These are phyloP conservation scores for Eremomyces bilateralis DNA, from an alignment of 495 filamentous ascomycete species.

Conservation along the genomic window DNA sequence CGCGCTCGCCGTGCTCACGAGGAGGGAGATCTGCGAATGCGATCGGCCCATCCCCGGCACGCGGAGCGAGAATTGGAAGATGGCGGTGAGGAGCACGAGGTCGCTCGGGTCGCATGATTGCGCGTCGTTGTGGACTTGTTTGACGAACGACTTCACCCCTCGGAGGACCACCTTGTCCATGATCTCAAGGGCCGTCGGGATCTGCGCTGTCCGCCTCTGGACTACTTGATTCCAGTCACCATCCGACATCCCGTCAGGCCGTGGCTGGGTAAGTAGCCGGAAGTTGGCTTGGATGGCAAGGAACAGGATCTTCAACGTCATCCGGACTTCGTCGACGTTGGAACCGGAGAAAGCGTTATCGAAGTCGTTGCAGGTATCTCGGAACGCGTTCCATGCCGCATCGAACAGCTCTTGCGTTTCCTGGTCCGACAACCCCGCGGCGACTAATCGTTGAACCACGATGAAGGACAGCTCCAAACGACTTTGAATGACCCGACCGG, in stretches of 20 bases:
- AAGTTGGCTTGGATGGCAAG: conserved; percentile 49
- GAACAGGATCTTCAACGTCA: conserved; percentile 66
- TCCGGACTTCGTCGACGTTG: conserved; percentile 55
- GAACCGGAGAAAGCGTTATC: conserved; percentile 34
- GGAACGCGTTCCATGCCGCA: conserved; percentile 45
- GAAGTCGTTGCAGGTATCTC: conserved; percentile 39
- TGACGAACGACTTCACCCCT: conserved; percentile 57
- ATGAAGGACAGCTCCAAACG: conserved; percentile 56
- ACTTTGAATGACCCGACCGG: conserved; percentile 44
- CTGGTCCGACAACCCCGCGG: conserved; percentile 32
- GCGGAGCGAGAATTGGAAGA: conserved; percentile 60
- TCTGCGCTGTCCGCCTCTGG: conserved; percentile 6
- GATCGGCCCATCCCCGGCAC: conserved; percentile 42
- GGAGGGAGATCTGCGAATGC: conserved; percentile 35
- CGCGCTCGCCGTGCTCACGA: conserved; percentile 39
- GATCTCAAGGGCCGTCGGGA: conserved; percentile 30
- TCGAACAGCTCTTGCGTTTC: conserved; percentile 41
- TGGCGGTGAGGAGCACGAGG: conserved; percentile 70
- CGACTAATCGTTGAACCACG: conserved; percentile 52
- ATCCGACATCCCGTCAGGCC: not conserved
- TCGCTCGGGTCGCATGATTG: conserved; percentile 35
- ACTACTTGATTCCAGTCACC: conserved; percentile 2
- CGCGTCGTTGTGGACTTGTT: conserved; percentile 41
- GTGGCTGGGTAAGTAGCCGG: conserved; percentile 1
- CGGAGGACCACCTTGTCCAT: conserved; percentile 56